Base-by-base conservation (phyloP, 805 yeast species). In the Starmerella davenportii region DNA sequence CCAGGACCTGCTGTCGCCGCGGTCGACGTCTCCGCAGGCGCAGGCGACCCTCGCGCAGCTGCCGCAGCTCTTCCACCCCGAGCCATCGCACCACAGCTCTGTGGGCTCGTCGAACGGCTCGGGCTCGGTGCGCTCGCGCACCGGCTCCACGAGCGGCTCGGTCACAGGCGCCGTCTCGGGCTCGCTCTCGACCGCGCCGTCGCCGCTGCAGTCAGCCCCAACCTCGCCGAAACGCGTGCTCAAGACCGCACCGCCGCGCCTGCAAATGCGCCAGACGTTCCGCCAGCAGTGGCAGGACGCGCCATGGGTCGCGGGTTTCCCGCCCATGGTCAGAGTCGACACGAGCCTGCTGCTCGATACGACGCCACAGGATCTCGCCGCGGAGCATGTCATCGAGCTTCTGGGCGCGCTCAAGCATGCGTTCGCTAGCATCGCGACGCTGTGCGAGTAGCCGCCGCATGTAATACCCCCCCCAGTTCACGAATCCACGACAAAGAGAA, bases 311-410 rank as follows among this genome's bases (percentile, higher is more conserved):
- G 28, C 38, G 21, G 48, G 39, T 41, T 54, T 53, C 43, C 58
- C 58, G 3, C 44, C 45, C 5, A 43, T 55, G 33, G 64, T 65
- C 5, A 44, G 41, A 17, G 37, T 63, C 14, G 60, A 62, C 44
- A 32, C 57, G 41, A 42, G 49, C 23, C 50, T 60, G 37, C 45
- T 63, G 43, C 44, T 59, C 35, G 66, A 63, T 43, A 49, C 56
- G 28, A 55, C 64, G 5, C 60, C 64, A 2, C 48, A 52, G 33
- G 48, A 48, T 4, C 51, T 49, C 13, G 51, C 60, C 5, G 45
- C 53, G 16, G 47, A 46, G 13, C 62, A 61, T 36, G 46, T 63
- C 30, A 51, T 49, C 19, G 42, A 42, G 24, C 46, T 63, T 30
- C 45, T 62, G 17, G 46, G 40, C 13, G 48, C 55, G 7, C 55